These are phyloP conservation scores for Globisporangium echinulatum DNA, from an alignment of 352 stramenopile species.

Conservation along the genomic window DNA sequence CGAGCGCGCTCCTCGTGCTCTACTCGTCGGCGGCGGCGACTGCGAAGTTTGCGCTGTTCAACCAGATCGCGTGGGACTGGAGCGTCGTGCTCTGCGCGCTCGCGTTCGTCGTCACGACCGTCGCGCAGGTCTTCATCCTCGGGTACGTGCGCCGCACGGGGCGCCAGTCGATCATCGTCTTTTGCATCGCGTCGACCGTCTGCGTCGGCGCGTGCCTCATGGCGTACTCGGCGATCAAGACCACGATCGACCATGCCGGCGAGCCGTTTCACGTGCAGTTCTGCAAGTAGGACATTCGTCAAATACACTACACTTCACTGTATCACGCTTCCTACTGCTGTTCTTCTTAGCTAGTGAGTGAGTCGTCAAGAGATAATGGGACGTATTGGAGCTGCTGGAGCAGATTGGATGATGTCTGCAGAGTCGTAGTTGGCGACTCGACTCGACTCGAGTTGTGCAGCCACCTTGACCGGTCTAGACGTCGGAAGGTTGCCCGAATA, in stretches of 20 bases:
- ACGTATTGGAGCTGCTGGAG: too few species aligned
- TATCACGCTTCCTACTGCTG: not conserved
- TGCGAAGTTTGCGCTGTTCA: constrained; percentile 47
- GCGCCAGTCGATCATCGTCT: constrained; percentile 43
- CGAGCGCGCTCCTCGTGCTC: constrained; percentile 42
- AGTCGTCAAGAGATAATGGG: too few species aligned
- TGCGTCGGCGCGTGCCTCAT: constrained; percentile 37
- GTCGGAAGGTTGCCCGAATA: not conserved
- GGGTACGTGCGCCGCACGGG: constrained; percentile 43
- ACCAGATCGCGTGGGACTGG: constrained; percentile 47
- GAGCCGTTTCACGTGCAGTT: constrained; percentile 28
- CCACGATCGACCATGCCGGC: constrained; percentile 28
- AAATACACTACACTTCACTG: not conserved
- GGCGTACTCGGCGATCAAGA: constrained; percentile 44
- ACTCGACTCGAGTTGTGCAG: too few species aligned
- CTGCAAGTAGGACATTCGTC: constrained; percentile 19
- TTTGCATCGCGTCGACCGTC: constrained; percentile 41
- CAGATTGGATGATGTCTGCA: too few species aligned
- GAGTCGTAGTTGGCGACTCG: too few species aligned
- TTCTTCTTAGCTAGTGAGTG: too few species aligned
- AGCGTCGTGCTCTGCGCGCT: constrained; percentile 26
- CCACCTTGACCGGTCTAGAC: too few species aligned
- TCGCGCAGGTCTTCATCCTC: constrained; percentile 45
- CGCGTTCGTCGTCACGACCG: constrained; percentile 36
- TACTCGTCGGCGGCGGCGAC: constrained; percentile 40